Percentiles rank a stretch among this genome's conserved stretches.
phyloP scores from a whole-genome alignment of 192 early-diverging fungal genomes.

The Spinellus fusiger region DNA sequence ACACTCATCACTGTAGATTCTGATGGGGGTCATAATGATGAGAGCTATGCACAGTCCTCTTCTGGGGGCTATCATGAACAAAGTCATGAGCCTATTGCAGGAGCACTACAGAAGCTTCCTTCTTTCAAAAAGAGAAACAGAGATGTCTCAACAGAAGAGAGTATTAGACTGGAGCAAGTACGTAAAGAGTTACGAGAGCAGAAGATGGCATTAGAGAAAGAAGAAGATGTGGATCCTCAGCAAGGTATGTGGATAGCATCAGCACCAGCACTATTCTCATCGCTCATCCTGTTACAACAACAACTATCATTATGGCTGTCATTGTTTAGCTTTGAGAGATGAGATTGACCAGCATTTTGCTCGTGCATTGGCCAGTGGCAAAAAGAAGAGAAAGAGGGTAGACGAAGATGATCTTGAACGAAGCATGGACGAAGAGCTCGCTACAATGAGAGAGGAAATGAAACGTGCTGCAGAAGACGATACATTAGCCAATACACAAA shows the following conservation, averaged over 20 bases:
- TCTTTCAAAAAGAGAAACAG: constrained; percentile 29
- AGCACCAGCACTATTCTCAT: neutral
- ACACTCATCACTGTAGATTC: neutral
- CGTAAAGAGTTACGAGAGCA: constrained; percentile 16
- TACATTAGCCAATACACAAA: constrained; percentile 49
- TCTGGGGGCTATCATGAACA: too few species aligned
- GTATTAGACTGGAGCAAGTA: constrained; percentile 21
- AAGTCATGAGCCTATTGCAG: neutral
- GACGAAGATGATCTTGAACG: constrained; percentile 32
- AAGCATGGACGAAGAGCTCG: constrained; percentile 29
- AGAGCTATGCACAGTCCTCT: neutral
- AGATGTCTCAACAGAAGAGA: constrained; percentile 11
- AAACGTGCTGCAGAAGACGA: constrained; percentile 58
- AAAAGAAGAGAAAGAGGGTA: constrained; percentile 31
- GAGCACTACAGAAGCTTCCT: constrained; percentile 13
- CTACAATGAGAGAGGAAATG: constrained; percentile 30
- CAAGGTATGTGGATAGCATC: constrained; percentile 17
- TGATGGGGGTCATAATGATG: constrained; percentile 3
- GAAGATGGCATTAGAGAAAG: constrained; percentile 9
- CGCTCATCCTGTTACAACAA: neutral
- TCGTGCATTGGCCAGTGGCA: constrained; percentile 25
- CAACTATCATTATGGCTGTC: neutral
- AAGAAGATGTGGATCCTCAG: constrained; percentile 25
- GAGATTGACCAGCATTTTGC: constrained; percentile 29
- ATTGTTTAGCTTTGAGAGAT: constrained; percentile 17